phyloP scores from a whole-genome alignment of 129 eudicot genomes.

The Pseudognaphalium luteoalbum region DNA sequence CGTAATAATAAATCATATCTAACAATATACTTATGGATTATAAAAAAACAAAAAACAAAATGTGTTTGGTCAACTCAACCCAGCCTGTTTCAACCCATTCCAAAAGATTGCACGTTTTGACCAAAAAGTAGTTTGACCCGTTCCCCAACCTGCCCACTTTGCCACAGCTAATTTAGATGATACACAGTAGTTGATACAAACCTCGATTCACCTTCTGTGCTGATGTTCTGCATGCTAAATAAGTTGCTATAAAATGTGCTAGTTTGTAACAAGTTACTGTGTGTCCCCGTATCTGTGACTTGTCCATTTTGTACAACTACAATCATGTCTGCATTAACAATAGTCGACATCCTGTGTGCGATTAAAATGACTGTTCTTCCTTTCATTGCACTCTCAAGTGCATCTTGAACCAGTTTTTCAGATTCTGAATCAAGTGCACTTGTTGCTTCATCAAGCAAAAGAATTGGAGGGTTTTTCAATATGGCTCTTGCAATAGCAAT shows the following conservation, averaged over 20 bases:
- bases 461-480: conserved; percentile 77
- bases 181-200: conserved; percentile 14
- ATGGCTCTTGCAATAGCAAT: conserved; percentile 82
- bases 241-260: conserved; percentile 59
- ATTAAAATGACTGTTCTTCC: conserved; percentile 83
- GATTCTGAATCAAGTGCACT: conserved; percentile 90
- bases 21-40: neutral
- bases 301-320: conserved; percentile 73
- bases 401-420: conserved; percentile 79
- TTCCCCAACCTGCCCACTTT: conserved; percentile 8
- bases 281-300: conserved; percentile 70
- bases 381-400: conserved; percentile 83
- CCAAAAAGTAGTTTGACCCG: neutral
- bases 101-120: neutral
- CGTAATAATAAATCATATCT: too few relatives aligned
- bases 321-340: conserved; percentile 75
- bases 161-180: neutral
- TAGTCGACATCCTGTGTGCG: conserved; percentile 82
- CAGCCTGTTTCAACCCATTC: neutral
- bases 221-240: conserved; percentile 76
- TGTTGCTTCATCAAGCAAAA: conserved; percentile 87
- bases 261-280: conserved; percentile 47
- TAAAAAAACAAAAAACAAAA: neutral
- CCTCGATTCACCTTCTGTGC: conserved; percentile 52
- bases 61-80: neutral